These are phyloP conservation scores for Cornus controversa DNA, from an alignment of 148 eudicot species.

Conservation along the genomic window DNA sequence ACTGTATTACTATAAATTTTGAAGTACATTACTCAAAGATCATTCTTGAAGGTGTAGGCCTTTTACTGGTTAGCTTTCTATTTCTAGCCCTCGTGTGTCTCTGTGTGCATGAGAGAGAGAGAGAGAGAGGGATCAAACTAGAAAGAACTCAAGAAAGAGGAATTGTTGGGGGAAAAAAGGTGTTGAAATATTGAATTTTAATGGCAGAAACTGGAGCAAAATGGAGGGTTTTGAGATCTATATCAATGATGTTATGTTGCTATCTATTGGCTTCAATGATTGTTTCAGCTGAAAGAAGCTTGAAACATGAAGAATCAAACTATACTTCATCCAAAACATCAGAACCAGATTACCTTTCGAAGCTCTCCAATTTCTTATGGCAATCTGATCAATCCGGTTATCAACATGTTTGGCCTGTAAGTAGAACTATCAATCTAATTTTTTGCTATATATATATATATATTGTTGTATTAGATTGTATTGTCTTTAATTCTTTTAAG, in stretches of 20 bases:
- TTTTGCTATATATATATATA: too few relatives aligned
- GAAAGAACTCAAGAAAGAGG: too few relatives aligned
- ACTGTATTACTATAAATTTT: neutral
- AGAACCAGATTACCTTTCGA: slow-evolving; percentile 13
- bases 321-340: slow-evolving; percentile 2
- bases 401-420: slow-evolving; percentile 96
- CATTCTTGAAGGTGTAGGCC: neutral
- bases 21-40: neutral
- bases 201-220: slow-evolving; percentile 22
- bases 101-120: neutral
- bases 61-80: neutral
- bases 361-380: slow-evolving; percentile 55
- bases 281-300: slow-evolving; percentile 66
- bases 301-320: slow-evolving; percentile 18
- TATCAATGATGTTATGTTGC: slow-evolving; percentile 36
- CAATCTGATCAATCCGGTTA: slow-evolving; percentile 53
- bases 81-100: neutral
- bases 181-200: neutral
- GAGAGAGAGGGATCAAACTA: neutral
- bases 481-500: neutral
- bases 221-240: slow-evolving; percentile 46
- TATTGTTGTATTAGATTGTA: neutral
- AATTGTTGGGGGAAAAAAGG: too few relatives aligned
- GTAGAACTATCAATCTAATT: neutral
- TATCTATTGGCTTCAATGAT: slow-evolving; percentile 49